Conservation (phyloP, 768 basidiomycete genomes). For the Calocybe gangraenosa region DNA sequence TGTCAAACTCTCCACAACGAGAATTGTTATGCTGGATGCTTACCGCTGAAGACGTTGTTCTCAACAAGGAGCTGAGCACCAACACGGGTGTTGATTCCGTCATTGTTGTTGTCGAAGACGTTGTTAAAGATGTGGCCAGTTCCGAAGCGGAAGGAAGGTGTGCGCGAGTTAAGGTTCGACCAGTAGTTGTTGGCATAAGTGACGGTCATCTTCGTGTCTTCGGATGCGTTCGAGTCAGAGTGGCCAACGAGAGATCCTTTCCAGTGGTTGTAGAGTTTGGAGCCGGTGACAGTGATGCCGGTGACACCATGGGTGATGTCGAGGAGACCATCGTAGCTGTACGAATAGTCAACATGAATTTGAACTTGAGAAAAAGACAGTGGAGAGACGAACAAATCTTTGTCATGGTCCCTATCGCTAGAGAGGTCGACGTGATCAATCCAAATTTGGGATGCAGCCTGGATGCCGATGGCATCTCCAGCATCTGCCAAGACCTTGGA, state of each 20-base stretch:
- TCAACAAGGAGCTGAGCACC: slow-evolving; percentile 43
- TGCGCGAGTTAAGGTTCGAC: slow-evolving; percentile 38
- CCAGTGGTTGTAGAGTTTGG: slow-evolving; percentile 41
- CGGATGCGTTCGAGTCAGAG: slow-evolving; percentile 36
- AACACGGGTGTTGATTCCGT: slow-evolving; percentile 40
- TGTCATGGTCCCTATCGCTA: slow-evolving; percentile 41
- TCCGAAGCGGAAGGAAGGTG: slow-evolving; percentile 43
- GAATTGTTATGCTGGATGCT: too few relatives aligned
- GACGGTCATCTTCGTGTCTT: slow-evolving; percentile 36
- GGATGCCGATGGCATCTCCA: slow-evolving; percentile 44
- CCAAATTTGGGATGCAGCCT: slow-evolving; percentile 37
- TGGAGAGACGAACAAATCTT: slow-evolving; percentile 26
- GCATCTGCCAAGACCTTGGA: slow-evolving; percentile 41
- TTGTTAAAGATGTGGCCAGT: slow-evolving; percentile 45
- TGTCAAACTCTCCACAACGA: too few relatives aligned
- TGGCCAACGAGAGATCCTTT: slow-evolving; percentile 41
- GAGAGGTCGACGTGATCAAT: slow-evolving; percentile 43
- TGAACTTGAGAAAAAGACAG: too few relatives aligned
- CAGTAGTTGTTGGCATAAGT: slow-evolving; percentile 41
- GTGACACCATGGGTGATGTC: slow-evolving; percentile 42
- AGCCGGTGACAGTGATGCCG: slow-evolving; percentile 37
- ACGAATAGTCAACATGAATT: too few relatives aligned
- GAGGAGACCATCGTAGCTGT: slow-evolving; percentile 40
- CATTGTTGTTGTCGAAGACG: slow-evolving; percentile 37
- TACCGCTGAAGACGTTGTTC: slow-evolving; percentile 42